phyloP scores from a whole-genome alignment of 2,329 filamentous ascomycete species.

The Fusarium sp. region DNA sequence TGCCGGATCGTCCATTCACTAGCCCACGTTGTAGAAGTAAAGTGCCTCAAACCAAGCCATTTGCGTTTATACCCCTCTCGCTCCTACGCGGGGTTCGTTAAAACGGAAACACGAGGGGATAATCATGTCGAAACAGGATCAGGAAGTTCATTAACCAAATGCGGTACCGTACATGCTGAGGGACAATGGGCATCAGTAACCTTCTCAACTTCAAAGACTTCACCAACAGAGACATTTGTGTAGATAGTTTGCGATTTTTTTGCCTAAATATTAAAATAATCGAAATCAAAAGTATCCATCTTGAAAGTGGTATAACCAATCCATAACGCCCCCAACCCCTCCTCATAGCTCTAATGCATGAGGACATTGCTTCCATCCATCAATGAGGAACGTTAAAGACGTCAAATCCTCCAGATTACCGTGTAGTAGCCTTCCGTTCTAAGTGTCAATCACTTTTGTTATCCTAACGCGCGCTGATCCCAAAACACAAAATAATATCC shows the following conservation, averaged over 20 bases:
- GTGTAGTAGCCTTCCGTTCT: slow-evolving; percentile 43
- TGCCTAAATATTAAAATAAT: slow-evolving; percentile 33
- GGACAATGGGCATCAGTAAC: not conserved
- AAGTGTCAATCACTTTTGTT: slow-evolving; percentile 44
- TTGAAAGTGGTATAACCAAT: slow-evolving; percentile 31
- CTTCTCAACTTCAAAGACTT: not conserved
- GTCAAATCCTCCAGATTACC: slow-evolving; percentile 41
- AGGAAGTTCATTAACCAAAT: not conserved
- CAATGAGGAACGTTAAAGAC: slow-evolving; percentile 33
- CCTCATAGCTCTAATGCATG: slow-evolving; percentile 27
- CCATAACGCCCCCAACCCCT: slow-evolving; percentile 33
- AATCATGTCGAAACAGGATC: not conserved
- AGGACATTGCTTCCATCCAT: slow-evolving; percentile 27
- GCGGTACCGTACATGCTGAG: not conserved
- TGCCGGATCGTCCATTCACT: slow-evolving; percentile 27
- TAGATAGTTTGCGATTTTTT: slow-evolving; percentile 37
- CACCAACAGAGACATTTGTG: not conserved
- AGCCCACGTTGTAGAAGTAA: slow-evolving; percentile 17
- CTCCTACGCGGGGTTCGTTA: slow-evolving; percentile 10
- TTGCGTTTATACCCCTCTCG: slow-evolving; percentile 18
- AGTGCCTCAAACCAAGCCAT: slow-evolving; percentile 29
- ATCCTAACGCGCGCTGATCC: slow-evolving; percentile 38
- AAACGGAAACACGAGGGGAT: slow-evolving; percentile 14
- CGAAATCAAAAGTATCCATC: slow-evolving; percentile 25
- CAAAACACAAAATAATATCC: slow-evolving; percentile 20